A percentile compares a stretch with the other conserved stretches of the same genome.
Evolutionary conservation across 1,284 basidiomycete genomes (phyloP).

Genomic region (Cystobasidiaceae sp.): DNA sequence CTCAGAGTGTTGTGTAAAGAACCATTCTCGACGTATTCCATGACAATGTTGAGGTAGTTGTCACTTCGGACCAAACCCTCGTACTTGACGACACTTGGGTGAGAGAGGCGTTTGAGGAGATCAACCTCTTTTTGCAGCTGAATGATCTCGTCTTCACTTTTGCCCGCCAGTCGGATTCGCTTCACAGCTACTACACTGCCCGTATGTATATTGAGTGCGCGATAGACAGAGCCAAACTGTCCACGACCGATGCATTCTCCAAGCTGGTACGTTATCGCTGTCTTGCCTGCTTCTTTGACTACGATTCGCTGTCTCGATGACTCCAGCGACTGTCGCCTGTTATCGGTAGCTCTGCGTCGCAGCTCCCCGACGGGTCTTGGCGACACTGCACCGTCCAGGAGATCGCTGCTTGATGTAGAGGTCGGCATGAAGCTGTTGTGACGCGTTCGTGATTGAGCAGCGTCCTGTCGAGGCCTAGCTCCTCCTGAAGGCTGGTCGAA

Average conservation of each 20-base stretch:
- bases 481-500: constrained; percentile 12
- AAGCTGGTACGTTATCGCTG: constrained; percentile 76
- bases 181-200: constrained; percentile 95
- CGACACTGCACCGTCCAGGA: constrained; percentile 14
- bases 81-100: constrained; percentile 92
- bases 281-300: constrained; percentile 72
- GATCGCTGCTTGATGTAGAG: constrained; percentile 48
- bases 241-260: constrained; percentile 93
- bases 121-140: constrained; percentile 89
- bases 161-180: constrained; percentile 77
- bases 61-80: constrained; percentile 89
- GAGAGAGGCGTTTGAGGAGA: constrained; percentile 75
- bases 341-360: constrained; percentile 65
- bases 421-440: constrained; percentile 41
- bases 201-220: constrained; percentile 82
- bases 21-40: constrained; percentile 91
- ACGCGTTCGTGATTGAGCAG: background rate
- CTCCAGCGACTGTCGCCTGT: constrained; percentile 54
- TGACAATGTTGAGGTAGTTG: constrained; percentile 78
- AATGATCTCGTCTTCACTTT: constrained; percentile 70
- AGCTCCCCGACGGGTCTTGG: constrained; percentile 50
- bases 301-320: constrained; percentile 68
- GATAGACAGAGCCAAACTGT: constrained; percentile 92
- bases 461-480: background rate
- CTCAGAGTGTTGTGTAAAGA: constrained; percentile 84